Evolutionary conservation across 1,139 yeast genomes (phyloP), one percentile per base, ranked within the genome.

Genomic region (Lodderomyces margitis): DNA sequence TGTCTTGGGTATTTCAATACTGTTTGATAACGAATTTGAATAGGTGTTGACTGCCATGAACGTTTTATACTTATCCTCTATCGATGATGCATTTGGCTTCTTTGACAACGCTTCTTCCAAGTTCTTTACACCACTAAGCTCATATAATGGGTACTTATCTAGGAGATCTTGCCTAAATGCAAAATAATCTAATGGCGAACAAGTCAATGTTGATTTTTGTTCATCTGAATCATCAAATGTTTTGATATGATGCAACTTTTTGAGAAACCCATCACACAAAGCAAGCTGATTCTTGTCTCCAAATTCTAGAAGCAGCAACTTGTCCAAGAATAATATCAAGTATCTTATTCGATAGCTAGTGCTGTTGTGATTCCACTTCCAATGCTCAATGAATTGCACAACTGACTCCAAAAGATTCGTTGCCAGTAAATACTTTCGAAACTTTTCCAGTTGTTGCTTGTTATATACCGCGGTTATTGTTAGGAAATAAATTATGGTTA

Each of bases 141-240:
- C 61, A 49, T 73, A 83, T 4, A 86, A 64, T 0, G 98, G 97
- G 55, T 81, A 89, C 48, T 95, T 75, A 19, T 89, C 79, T 3
- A 74, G 62, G 5, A 89, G 61, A 50, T 88, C 95, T 47, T 84
- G 86, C 46, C 88, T 72, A 55, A 86, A 87, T 4, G 87, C 81
- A 56, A 80, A 81, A 57, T 87, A 89, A 52, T 88, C 95, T 25
- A 88, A 62, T 0, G 95, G 92, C 2, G 95, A 81, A 27, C 88
- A 80, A 0, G 73, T 67, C 36, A 80, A 60, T 40, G 59, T 60
- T 39, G 47, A 55, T 35, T 45, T 52, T 2, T 51, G 45, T 8
- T 45, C 19, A 34, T 44, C 52, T 3, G 51, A 44, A 12, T 45
- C 20, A 27, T 50, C 55, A 24, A 49, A 47, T 0, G 58, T 55